Base-by-base conservation (phyloP, 176 grass and related monocot genomes). In the Cymbopogon citratus region DNA sequence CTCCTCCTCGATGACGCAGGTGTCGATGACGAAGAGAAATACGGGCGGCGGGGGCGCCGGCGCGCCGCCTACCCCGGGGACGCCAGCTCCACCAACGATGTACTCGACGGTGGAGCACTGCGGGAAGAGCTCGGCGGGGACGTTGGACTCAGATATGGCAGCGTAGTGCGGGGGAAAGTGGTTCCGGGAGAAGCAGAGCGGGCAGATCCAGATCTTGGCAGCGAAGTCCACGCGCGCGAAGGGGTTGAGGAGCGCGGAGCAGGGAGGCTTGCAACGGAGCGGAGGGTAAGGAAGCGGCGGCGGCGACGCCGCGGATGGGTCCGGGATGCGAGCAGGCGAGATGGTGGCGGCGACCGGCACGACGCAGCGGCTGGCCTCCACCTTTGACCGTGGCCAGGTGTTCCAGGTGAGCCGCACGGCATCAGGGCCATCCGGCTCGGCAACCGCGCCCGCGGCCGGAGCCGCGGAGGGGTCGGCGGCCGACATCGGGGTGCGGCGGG, bases 131-230 rank as follows among this genome's bases (percentile, higher is more conserved):
- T 99, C 96, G 9, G 87, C 93, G 12, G 96, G 96, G 44, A 93
- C 90, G 83, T 91, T 95, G 85, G 80, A 48, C 66, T 95, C 96
- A 34, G 90, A 93, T 64, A 99, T 95, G 82, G 79, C 89, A 11
- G 91, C 82, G 74, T 99, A 99, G 87, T 99, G 96, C 12, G 85
- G 89, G 3, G 96, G 96, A 10, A 99, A 99, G 83, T 95, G 89
- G 87, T 99, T 99, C 15, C 96, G 91, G 28, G 96, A 93, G 85
- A 86, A 99, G 85, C 96, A 99, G 43, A 99, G 74, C 26, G 96
- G 90, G 73, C 96, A 99, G 96, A 99, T 99, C 96, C 96, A 99
- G 89, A 99, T 99, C 89, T 93, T 99, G 74, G 96, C 96, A 12
- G 86, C 81, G 80, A 91, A 99, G 75, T 99, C 96, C 33, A 99